phyloP scores from a whole-genome alignment of 2,329 filamentous ascomycete genomes.

The Fusarium papillatum region DNA sequence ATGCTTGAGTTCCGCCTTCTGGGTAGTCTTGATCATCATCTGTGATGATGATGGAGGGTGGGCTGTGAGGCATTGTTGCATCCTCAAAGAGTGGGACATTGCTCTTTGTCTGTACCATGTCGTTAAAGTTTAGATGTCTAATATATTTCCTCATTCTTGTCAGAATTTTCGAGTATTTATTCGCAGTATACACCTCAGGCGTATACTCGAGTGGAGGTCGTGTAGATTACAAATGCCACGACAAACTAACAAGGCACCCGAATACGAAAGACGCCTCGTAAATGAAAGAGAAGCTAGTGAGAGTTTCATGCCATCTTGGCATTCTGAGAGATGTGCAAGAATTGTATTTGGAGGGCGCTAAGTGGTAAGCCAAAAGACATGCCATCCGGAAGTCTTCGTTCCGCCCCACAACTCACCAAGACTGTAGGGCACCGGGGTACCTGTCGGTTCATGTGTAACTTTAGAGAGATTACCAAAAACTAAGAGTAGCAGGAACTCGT shows the following conservation, averaged over 20 bases:
- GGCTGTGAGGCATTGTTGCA: not conserved
- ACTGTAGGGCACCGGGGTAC: not conserved
- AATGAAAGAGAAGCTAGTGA: no score
- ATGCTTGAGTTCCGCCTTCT: conserved; percentile 77
- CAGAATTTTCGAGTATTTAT: not conserved
- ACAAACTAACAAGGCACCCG: not conserved
- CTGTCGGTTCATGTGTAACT: not conserved
- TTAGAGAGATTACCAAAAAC: not conserved
- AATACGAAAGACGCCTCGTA: not conserved
- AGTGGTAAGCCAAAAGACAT: not conserved
- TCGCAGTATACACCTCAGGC: not conserved
- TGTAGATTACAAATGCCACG: not conserved
- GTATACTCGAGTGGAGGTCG: not conserved
- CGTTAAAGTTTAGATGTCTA: not conserved
- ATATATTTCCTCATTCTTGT: not conserved
- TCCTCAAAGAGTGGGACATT: not conserved
- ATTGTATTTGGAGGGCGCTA: not conserved
- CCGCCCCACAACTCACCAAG: not conserved
- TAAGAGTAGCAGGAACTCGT: not conserved
- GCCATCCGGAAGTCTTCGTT: not conserved
- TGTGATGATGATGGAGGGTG: not conserved
- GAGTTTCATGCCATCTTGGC: not conserved
- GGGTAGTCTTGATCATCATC: conserved; percentile 62
- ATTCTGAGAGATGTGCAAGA: not conserved
- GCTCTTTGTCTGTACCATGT: not conserved